Conservation (phyloP, 2,329 filamentous ascomycete species). For the Arachnomyces sp. region DNA sequence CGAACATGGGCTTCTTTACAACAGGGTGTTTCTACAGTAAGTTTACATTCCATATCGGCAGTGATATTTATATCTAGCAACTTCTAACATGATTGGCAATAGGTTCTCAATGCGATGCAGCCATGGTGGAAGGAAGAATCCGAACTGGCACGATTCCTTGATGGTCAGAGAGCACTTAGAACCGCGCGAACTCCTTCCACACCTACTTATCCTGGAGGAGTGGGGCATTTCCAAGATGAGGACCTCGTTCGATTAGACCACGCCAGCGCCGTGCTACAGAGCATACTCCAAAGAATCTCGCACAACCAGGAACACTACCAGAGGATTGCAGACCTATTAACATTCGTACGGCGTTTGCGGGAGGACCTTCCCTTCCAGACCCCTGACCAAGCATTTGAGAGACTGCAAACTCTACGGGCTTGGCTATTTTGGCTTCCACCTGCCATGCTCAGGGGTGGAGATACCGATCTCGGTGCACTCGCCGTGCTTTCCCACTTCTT, state of each 20-base stretch:
- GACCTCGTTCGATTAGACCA: slow-evolving; percentile 61
- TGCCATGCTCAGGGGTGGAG: slow-evolving; percentile 67
- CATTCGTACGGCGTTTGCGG: slow-evolving; percentile 63
- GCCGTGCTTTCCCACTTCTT: slow-evolving; percentile 87
- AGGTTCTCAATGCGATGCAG: slow-evolving; percentile 88
- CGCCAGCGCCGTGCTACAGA: slow-evolving; percentile 54
- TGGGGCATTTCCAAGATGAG: slow-evolving; percentile 45
- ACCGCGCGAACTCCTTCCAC: slow-evolving; percentile 26
- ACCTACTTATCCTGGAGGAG: slow-evolving; percentile 20
- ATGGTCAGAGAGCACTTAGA: slow-evolving; percentile 32
- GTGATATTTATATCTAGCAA: slow-evolving; percentile 15
- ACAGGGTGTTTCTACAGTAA: slow-evolving; percentile 79
- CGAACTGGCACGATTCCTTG: slow-evolving; percentile 41
- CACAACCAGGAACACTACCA: slow-evolving; percentile 62
- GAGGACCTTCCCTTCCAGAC: slow-evolving; percentile 61
- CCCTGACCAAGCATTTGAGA: slow-evolving; percentile 79
- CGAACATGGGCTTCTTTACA: slow-evolving; percentile 88
- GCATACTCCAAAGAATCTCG: slow-evolving; percentile 54
- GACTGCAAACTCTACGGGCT: slow-evolving; percentile 75
- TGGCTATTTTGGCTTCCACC: slow-evolving; percentile 97
- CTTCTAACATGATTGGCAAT: slow-evolving; percentile 13
- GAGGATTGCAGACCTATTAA: slow-evolving; percentile 59
- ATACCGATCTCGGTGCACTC: slow-evolving; percentile 66
- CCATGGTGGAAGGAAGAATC: slow-evolving; percentile 78
- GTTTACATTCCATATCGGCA: slow-evolving; percentile 24